Evolutionary conservation across 2,329 filamentous ascomycete genomes (phyloP).

Genomic region (Xylaria sp.): DNA sequence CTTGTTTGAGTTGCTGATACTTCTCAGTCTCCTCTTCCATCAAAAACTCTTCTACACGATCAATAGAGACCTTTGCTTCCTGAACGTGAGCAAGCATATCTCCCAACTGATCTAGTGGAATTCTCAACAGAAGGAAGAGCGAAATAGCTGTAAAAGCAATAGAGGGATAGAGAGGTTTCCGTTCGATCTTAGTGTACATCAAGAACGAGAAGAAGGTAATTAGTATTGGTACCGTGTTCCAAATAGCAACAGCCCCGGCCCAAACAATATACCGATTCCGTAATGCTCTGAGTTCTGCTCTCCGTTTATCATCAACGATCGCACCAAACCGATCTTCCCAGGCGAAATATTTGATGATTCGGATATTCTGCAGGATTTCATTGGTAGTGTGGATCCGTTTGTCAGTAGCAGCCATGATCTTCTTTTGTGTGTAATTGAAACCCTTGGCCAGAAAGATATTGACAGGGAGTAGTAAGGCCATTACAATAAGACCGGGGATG

Average conservation of each 20-base stretch:
- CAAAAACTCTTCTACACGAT: conserved; percentile 94
- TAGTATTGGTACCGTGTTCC: conserved; percentile 94
- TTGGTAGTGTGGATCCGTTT: conserved; percentile 97
- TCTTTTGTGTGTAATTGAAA: conserved; percentile 88
- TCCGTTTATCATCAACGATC: conserved; percentile 89
- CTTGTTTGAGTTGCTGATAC: conserved; percentile 81
- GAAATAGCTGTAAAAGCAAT: conserved; percentile 96
- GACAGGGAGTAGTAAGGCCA: conserved; percentile 87
- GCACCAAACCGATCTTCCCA: conserved; percentile 94
- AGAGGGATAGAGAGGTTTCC: conserved; percentile 89
- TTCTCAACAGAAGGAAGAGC: conserved; percentile 91
- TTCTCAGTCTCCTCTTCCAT: conserved; percentile 96
- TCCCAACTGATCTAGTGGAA: conserved; percentile 93
- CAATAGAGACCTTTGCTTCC: conserved; percentile 95
- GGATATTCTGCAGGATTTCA: conserved; percentile 95
- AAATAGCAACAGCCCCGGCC: conserved; percentile 91
- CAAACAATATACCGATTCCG: conserved; percentile 89
- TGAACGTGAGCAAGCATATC: conserved; percentile 99
- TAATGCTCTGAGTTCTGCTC: conserved; percentile 79
- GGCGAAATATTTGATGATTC: conserved; percentile 99
- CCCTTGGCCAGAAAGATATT: conserved; percentile 89
- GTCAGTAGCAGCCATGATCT: conserved; percentile 92
- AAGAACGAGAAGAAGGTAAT: conserved; percentile 98
- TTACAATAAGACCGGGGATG: conserved; percentile 90
- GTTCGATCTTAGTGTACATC: conserved; percentile 89